A percentile compares a stretch with the other conserved stretches of the same genome.
Conservation (phyloP, 495 filamentous ascomycete species). For the Haplographium delicatum region DNA sequence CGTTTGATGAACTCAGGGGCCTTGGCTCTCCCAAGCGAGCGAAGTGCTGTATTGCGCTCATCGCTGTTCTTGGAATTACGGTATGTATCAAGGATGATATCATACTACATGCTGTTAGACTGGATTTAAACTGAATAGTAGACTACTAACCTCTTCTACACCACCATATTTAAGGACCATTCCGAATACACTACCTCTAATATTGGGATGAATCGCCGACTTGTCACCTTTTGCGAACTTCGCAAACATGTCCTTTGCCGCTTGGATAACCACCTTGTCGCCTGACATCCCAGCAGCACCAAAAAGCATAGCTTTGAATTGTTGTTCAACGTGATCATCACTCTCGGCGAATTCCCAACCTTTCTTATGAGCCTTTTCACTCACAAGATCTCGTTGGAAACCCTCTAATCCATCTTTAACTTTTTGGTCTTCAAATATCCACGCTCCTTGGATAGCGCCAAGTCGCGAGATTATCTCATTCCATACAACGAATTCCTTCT, state of each 20-base stretch:
- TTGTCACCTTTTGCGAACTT: slow-evolving; percentile 63
- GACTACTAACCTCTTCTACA: slow-evolving; percentile 56
- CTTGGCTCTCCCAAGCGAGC: slow-evolving; percentile 75
- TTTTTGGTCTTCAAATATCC: slow-evolving; percentile 78
- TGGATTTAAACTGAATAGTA: not conserved
- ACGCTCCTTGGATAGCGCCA: slow-evolving; percentile 68
- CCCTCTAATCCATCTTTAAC: slow-evolving; percentile 69
- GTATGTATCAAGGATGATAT: slow-evolving; percentile 76
- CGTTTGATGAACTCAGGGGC: slow-evolving; percentile 73
- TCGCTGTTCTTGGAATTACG: slow-evolving; percentile 81
- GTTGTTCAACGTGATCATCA: slow-evolving; percentile 84
- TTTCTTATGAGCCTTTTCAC: slow-evolving; percentile 71
- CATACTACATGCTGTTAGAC: slow-evolving; percentile 47
- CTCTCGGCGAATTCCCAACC: slow-evolving; percentile 82
- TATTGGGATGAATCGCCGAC: slow-evolving; percentile 67
- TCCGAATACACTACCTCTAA: slow-evolving; percentile 59
- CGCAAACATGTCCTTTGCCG: slow-evolving; percentile 68
- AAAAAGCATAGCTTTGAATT: slow-evolving; percentile 72
- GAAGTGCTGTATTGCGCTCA: slow-evolving; percentile 92
- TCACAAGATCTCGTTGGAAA: slow-evolving; percentile 73
- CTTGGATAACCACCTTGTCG: slow-evolving; percentile 54
- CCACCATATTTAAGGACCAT: slow-evolving; percentile 69
- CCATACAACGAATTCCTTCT: slow-evolving; percentile 92
- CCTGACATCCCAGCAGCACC: slow-evolving; percentile 52
- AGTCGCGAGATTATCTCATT: slow-evolving; percentile 79